Base-by-base conservation (phyloP, 2,329 filamentous ascomycete species). In the Bipolaris gigantea region DNA sequence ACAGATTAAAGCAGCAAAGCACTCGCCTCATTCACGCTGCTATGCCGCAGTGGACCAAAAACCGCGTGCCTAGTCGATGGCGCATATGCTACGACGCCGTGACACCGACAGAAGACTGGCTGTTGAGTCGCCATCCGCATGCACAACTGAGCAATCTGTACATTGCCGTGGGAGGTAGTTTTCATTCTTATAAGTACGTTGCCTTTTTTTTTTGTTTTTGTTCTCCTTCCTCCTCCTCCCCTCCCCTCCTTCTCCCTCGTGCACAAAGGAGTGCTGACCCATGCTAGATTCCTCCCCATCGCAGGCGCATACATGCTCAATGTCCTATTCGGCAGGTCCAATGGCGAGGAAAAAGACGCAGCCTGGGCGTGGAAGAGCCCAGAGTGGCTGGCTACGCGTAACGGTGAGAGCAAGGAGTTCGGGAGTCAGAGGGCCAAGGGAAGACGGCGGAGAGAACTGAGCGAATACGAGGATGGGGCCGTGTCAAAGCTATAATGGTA, bases 31-130 rank as follows among this genome's bases (percentile, higher is more conserved):
- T 70, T 25, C 39, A 50, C 2, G 65, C 60, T 9, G 64, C 69
- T 3, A 57, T 75, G 60, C 72, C 73, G 1, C 43, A 60, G 2
- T 75, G 78, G 52, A 66, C 68, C 2, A 54, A 53, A 1, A 57
- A 54, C 15, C 73, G 72, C 50, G 50, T 61, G 1, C 72, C 76
- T 0, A 73, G 76, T 27, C 75, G 76, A 50, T 80, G 76, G 73
- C 75, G 80, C 6, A 65, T 81, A 1, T 81, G 79, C 70, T 86
- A 84, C 81, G 85, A 88, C 63, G 80, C 81, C 32, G 80, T 84
- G 34, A 85, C 83, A 2, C 83, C 83, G 0, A 83, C 80, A 8
- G 83, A 87, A 68, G 84, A 87, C 64, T 85, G 85, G 62, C 75
- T 88, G 48, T 81, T 88, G 61, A 79, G 80, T 7, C 69, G 59